Base-by-base conservation (phyloP, 2,329 filamentous ascomycete genomes). In the Colletotrichum tamarilloi region DNA sequence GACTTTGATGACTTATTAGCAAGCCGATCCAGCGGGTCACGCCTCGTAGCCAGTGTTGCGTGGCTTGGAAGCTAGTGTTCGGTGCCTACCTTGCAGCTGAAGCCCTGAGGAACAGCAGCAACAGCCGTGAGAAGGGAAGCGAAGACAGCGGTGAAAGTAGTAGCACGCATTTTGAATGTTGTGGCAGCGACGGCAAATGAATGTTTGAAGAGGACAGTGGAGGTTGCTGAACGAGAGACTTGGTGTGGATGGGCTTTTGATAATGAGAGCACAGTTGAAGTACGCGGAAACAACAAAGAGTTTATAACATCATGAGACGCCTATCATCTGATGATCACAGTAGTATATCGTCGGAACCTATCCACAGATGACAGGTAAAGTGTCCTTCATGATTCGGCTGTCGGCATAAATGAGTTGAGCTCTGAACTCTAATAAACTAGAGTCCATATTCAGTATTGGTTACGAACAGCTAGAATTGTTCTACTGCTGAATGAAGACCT, bases 41-140 rank as follows among this genome's bases (percentile, higher is more conserved):
- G 32, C 57, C 9, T 59, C 7, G 57, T 57, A 11, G 14, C 8
- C 19, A 16, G 22, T 14, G n/a, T 32, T 11, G 32, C 38, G n/a
- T 32, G 32, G 32, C n/a, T 56, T 14, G 14, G 53, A 30, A 14
- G 14, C 52, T 24, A 14, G 32, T 58, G 24, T 49, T 32, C 16
- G 19, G 28, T 24, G n/a, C 53, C 32, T 4, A 66, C 63, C 53
- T 66, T 46, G 63, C 63, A 58, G 53, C 46, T 58, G 63, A 66
- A 66, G 63, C 63, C 63, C 35, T 66, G 63, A 12, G 63, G 30
- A 49, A 57, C 63, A 24, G 63, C 63, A n/a, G 30, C 53, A n/a
- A 22, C 32, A 22, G 53, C 32, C 63, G 57, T 66, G 14, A 46
- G 19, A 49, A 66, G 52, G 63, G 63, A 46, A 6, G 35, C 52